Base-by-base conservation (phyloP, 345 rosid genomes). In the Lumnitzera littorea region DNA sequence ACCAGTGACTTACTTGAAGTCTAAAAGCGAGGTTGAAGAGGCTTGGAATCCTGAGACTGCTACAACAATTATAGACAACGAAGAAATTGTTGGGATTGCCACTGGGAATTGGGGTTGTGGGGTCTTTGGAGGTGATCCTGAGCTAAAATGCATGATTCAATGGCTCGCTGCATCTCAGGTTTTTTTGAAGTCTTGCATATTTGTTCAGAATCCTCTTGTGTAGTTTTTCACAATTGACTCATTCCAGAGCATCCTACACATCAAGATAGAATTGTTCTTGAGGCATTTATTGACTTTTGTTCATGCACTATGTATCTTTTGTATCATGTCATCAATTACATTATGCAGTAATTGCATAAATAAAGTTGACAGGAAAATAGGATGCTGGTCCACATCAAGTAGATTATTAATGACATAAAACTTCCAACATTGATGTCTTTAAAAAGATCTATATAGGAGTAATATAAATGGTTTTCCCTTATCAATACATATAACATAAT, bases 101-200 rank as follows among this genome's bases (percentile, higher is more conserved):
- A 90, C 96, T 0, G 99, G 99, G 53, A 94, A 90, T 72, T 90
- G 99, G 97, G 97, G 99, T 15, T 89, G 97, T 72, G 99, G 99
- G 65, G 96, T 78, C 65, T 92, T 89, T 80, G 95, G 99, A 55
- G 99, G 97, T 68, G 99, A 92, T 72, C 92, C 96, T 48, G 85
- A 87, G 69, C 61, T 94, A 15, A 94, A 94, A 83, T 56, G 87
- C 70, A 72, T 85, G 53, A 79, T 86, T 69, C 99, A 94, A 70
- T 94, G 99, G 99, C 90, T 94, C 67, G 96, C 97, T 67, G 92
- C 96, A 67, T 90, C 99, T 43, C 96, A 90, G 97, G 97, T 88
- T 60, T 9, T 36, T 9, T 36, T 36, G 9, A 36, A 36, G 7
- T 36, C 43, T 36, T 36, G 11, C 43, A 1, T 36, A 9, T 36